phyloP scores from a whole-genome alignment of 768 basidiomycete genomes.

The Tulasnella sp. region DNA sequence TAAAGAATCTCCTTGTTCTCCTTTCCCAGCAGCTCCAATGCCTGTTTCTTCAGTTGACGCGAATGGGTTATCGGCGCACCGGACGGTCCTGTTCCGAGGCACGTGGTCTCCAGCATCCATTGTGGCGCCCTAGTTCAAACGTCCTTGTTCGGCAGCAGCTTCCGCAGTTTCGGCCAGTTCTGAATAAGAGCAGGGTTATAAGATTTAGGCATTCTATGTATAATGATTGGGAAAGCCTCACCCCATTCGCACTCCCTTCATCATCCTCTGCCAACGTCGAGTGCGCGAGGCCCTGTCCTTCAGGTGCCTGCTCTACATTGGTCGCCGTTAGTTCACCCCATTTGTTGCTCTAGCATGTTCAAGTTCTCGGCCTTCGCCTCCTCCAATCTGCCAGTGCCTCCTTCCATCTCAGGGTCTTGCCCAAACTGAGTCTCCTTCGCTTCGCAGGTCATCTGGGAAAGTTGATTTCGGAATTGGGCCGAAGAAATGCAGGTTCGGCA shows the following conservation, averaged over 20 bases:
- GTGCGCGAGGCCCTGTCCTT: slow-evolving; percentile 9
- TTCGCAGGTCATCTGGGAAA: slow-evolving; percentile 45
- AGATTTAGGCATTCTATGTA: too few species aligned
- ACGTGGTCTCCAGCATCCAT: too few species aligned
- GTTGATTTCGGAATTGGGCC: not conserved
- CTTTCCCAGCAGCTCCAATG: too few species aligned
- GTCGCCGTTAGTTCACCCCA: slow-evolving; percentile 47
- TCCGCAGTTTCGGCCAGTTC: too few species aligned
- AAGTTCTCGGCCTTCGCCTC: slow-evolving; percentile 28
- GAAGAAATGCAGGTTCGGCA: slow-evolving; percentile 38
- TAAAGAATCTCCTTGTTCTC: too few species aligned
- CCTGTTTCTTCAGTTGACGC: too few species aligned
- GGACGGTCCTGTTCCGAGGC: too few species aligned
- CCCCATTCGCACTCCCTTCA: slow-evolving; percentile 38
- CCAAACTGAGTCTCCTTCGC: slow-evolving; percentile 44
- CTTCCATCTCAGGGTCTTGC: slow-evolving; percentile 34
- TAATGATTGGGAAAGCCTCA: too few species aligned
- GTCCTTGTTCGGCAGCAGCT: too few species aligned
- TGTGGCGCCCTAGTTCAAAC: too few species aligned
- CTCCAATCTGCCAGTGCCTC: slow-evolving; percentile 31
- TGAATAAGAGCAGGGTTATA: too few species aligned
- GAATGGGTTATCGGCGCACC: too few species aligned
- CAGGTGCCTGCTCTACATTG: slow-evolving; percentile 50
- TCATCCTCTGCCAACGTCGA: not conserved
- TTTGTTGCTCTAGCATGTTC: slow-evolving; percentile 27